Evolutionary conservation across 2,329 filamentous ascomycete genomes (phyloP).

Genomic region (Zymoseptoria tritici): DNA sequence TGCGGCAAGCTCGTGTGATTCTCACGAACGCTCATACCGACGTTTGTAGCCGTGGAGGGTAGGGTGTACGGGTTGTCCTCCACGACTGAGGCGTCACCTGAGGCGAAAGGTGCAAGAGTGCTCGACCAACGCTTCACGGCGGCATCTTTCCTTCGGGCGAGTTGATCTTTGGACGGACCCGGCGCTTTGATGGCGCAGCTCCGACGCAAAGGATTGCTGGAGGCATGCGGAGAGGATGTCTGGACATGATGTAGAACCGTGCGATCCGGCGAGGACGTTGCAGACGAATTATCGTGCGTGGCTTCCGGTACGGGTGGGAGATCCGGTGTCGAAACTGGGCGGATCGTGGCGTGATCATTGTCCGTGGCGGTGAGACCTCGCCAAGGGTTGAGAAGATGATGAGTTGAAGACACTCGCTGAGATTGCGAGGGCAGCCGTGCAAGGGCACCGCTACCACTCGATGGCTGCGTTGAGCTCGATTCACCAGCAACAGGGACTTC

Average conservation of each 20-base stretch:
- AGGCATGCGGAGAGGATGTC: neutral
- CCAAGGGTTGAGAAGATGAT: slow-evolving; percentile 10
- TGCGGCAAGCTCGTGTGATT: neutral
- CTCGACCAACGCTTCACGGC: slow-evolving; percentile 35
- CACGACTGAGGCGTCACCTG: neutral
- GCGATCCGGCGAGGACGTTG: neutral
- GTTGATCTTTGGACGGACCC: slow-evolving; percentile 33
- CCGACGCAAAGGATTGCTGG: slow-evolving; percentile 14
- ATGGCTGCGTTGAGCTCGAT: neutral
- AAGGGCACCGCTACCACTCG: neutral
- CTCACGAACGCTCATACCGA: neutral
- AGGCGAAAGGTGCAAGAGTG: slow-evolving; percentile 26
- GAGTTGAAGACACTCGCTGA: slow-evolving; percentile 3
- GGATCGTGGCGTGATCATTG: slow-evolving; percentile 16
- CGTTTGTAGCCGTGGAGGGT: slow-evolving; percentile 14
- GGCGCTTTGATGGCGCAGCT: slow-evolving; percentile 16
- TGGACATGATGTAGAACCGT: slow-evolving; percentile 8
- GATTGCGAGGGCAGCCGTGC: neutral
- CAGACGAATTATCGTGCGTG: neutral
- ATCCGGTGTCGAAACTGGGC: slow-evolving; percentile 21
- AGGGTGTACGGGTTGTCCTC: slow-evolving; percentile 29
- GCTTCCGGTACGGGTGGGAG: slow-evolving; percentile 16
- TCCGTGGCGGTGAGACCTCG: slow-evolving; percentile 2
- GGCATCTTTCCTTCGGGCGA: slow-evolving; percentile 32
- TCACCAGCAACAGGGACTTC: neutral